Percentiles rank a stretch among this genome's conserved stretches.
These are phyloP conservation scores for Podospora pseudopauciseta DNA, from an alignment of 495 filamentous ascomycete genomes.

Conservation along the genomic window DNA sequence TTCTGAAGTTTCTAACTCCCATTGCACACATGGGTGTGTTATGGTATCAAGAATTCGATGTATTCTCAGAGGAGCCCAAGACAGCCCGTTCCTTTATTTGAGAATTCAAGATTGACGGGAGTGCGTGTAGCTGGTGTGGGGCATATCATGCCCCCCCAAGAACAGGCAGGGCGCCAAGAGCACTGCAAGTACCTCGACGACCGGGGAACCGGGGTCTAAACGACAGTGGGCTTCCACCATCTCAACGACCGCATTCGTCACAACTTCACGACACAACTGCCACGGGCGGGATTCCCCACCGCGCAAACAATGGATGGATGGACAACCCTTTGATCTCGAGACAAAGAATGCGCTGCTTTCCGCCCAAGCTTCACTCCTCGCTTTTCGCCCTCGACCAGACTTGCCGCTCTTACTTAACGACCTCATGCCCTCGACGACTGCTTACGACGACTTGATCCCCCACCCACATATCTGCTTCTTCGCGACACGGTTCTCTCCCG, in stretches of 20 bases:
- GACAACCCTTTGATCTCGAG: neutral
- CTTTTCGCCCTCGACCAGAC: neutral
- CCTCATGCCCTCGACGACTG: neutral
- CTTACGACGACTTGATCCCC: neutral
- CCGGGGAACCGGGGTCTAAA: neutral
- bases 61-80: neutral
- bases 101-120: neutral
- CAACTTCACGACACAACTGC: neutral
- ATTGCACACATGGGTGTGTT: neutral
- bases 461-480: neutral
- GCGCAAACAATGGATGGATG: slow-evolving; percentile 6
- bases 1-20: neutral
- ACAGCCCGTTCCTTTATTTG: neutral
- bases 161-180: neutral
- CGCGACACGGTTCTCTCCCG: neutral
- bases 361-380: neutral
- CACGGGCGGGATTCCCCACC: neutral
- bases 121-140: neutral
- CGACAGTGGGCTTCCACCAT: neutral
- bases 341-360: slow-evolving; percentile 16
- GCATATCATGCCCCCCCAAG: neutral
- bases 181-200: neutral
- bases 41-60: neutral
- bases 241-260: slow-evolving; percentile 17
- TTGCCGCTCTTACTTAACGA: neutral